phyloP scores from a whole-genome alignment of 75 land plant genomes.

The Picea sitchensis region DNA sequence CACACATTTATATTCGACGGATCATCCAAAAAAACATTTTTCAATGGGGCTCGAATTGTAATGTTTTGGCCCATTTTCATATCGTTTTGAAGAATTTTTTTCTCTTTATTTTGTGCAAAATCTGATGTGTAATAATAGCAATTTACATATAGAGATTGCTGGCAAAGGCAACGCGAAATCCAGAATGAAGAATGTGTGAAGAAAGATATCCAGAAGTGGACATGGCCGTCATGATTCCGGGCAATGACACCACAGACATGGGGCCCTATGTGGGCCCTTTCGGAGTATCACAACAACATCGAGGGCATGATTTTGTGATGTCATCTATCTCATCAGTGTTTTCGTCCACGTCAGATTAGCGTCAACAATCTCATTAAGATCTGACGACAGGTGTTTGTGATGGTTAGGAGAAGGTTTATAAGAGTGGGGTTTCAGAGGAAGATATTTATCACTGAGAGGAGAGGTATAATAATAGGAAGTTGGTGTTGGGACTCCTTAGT shows the following conservation, averaged over 20 bases:
- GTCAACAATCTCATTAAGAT: constrained; percentile 47
- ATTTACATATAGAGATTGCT: too few species aligned
- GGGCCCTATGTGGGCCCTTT: too few species aligned
- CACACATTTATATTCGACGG: too few species aligned
- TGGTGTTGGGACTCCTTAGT: too few species aligned
- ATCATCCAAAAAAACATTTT: too few species aligned
- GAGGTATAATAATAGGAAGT: too few species aligned
- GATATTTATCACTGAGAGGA: constrained; percentile 32
- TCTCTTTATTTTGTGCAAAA: too few species aligned
- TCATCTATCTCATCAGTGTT: constrained; percentile 10
- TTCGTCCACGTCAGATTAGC: constrained; percentile 9
- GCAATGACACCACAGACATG: constrained; percentile 36
- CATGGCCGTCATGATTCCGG: constrained; percentile 48
- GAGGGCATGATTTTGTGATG: constrained; percentile 54
- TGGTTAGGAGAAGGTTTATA: constrained; percentile 53
- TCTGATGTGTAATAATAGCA: too few species aligned
- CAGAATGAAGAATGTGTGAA: constrained; percentile 44
- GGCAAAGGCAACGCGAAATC: too few species aligned
- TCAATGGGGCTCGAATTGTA: too few species aligned
- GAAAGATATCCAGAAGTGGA: constrained; percentile 45
- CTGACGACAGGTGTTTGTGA: constrained; percentile 38
- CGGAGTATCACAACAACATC: constrained; percentile 45
- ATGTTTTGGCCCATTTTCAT: too few species aligned
- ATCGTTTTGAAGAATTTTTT: too few species aligned
- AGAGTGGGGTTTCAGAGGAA: constrained; percentile 45